These are phyloP conservation scores for Tricholomella constricta DNA, from an alignment of 768 basidiomycete species.

Conservation along the genomic window DNA sequence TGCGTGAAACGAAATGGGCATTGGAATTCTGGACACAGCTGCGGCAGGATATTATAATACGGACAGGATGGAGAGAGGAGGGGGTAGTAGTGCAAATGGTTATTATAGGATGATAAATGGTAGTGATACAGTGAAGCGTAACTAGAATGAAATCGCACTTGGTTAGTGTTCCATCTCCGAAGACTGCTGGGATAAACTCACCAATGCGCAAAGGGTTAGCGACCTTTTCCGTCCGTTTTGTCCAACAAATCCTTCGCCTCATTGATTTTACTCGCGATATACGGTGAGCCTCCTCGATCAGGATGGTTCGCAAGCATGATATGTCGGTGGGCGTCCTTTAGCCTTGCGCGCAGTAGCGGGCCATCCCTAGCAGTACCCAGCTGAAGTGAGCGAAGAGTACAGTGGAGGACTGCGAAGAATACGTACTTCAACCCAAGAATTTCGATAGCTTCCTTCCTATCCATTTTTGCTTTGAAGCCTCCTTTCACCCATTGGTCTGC, in stretches of 20 bases:
- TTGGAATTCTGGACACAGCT: neutral
- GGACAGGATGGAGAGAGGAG: slow-evolving; percentile 1
- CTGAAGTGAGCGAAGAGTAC: neutral
- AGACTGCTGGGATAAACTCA: neutral
- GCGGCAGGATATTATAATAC: slow-evolving; percentile 1
- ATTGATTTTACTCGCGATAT: slow-evolving; percentile 97
- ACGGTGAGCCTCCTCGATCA: slow-evolving; percentile 97
- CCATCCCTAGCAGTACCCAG: slow-evolving; percentile 62
- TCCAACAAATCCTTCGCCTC: slow-evolving; percentile 95
- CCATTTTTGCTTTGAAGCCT: slow-evolving; percentile 96
- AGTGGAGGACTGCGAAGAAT: slow-evolving; percentile 6
- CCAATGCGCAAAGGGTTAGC: slow-evolving; percentile 22
- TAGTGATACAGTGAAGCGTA: slow-evolving; percentile 17
- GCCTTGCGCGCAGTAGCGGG: slow-evolving; percentile 64
- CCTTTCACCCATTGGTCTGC: slow-evolving; percentile 90
- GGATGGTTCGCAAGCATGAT: slow-evolving; percentile 99
- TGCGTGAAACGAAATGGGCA: neutral
- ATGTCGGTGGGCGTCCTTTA: slow-evolving; percentile 95
- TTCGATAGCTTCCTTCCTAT: slow-evolving; percentile 87
- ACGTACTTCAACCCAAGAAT: slow-evolving; percentile 92
- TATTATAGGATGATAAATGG: slow-evolving; percentile 15
- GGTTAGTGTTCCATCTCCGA: neutral
- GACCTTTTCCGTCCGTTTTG: slow-evolving; percentile 61
- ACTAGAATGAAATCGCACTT: slow-evolving; percentile 2
- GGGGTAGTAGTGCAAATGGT: slow-evolving; percentile 11